A percentile compares a stretch with the other conserved stretches of the same genome.
phyloP scores from a whole-genome alignment of 1,139 yeast species.

The Meyerozyma athensensis region DNA sequence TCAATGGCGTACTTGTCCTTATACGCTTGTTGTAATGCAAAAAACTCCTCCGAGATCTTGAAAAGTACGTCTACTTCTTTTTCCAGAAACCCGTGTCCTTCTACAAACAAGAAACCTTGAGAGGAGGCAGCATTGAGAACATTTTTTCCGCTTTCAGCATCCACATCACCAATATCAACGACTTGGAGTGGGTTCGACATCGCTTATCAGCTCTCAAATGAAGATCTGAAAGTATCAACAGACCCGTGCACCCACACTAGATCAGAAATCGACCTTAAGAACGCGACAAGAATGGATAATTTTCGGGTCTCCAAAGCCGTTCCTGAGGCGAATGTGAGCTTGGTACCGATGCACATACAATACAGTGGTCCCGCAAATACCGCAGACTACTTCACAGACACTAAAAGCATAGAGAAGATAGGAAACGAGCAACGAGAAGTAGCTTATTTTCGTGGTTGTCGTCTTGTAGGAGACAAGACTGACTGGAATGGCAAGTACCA shows the following conservation, averaged over 20 bases:
- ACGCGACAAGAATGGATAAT: background rate
- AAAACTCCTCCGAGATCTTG: slow-evolving; percentile 50
- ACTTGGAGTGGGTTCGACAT: slow-evolving; percentile 39
- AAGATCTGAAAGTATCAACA: background rate
- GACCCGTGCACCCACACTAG: background rate
- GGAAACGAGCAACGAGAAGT: slow-evolving; percentile 13
- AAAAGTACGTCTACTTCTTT: slow-evolving; percentile 55
- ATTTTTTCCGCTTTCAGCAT: slow-evolving; percentile 41
- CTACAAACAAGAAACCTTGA: slow-evolving; percentile 69
- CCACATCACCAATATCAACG: slow-evolving; percentile 51
- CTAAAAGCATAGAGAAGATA: slow-evolving; percentile 17
- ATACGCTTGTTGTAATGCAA: slow-evolving; percentile 44
- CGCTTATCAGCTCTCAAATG: background rate
- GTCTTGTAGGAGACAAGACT: slow-evolving; percentile 27
- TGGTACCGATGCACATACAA: slow-evolving; percentile 38
- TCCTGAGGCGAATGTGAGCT: slow-evolving; percentile 22
- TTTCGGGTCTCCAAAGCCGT: slow-evolving; percentile 3
- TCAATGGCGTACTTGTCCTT: slow-evolving; percentile 47
- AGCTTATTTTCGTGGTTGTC: slow-evolving; percentile 40
- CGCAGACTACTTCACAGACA: slow-evolving; percentile 30
- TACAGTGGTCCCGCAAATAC: slow-evolving; percentile 38
- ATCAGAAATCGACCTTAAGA: background rate
- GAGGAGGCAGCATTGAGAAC: slow-evolving; percentile 61
- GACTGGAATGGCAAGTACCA: slow-evolving; percentile 17
- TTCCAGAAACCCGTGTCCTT: slow-evolving; percentile 64